A percentile compares a stretch with the other conserved stretches of the same genome.
These are phyloP conservation scores for Tremella mesenterica DNA, from an alignment of 768 basidiomycete genomes.

Conservation along the genomic window DNA sequence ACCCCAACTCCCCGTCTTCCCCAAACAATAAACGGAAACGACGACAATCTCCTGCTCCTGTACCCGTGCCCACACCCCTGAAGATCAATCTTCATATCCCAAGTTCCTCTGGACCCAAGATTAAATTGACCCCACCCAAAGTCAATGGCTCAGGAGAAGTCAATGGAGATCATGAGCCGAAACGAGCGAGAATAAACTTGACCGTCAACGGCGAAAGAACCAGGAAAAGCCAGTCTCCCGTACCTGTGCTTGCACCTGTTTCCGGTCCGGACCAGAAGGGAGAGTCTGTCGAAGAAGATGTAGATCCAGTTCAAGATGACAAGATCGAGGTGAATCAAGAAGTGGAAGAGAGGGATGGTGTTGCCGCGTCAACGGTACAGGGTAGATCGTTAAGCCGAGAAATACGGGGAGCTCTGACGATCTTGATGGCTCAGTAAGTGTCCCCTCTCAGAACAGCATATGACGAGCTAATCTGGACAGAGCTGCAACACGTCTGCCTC, in stretches of 20 bases:
- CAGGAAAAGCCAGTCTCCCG: not conserved
- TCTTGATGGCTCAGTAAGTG: conserved; percentile 25
- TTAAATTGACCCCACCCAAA: not conserved
- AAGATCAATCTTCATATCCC: conserved; percentile 3
- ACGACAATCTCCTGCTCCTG: conserved; percentile 2
- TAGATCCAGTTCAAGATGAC: not conserved
- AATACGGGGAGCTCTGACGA: conserved; percentile 17
- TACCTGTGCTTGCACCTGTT: not conserved
- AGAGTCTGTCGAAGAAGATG: not conserved
- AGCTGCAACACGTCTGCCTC: conserved; percentile 24
- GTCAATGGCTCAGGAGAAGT: conserved; percentile 5
- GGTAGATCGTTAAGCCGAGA: conserved; percentile 6
- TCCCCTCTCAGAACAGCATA: not conserved
- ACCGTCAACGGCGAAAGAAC: not conserved
- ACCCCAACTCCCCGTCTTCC: not conserved
- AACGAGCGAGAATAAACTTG: not conserved
- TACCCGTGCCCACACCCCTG: not conserved
- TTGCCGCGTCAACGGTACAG: not conserved
- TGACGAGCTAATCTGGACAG: conserved; percentile 9
- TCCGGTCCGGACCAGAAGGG: not conserved
- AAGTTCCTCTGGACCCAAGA: not conserved
- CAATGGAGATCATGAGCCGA: conserved; percentile 1
- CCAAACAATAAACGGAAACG: conserved; percentile 16
- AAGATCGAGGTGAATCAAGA: conserved; percentile 1
- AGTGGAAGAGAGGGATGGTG: not conserved